Evolutionary conservation across 148 eudicot genomes (phyloP).

Genomic region (Chenopodium berlandieri): DNA sequence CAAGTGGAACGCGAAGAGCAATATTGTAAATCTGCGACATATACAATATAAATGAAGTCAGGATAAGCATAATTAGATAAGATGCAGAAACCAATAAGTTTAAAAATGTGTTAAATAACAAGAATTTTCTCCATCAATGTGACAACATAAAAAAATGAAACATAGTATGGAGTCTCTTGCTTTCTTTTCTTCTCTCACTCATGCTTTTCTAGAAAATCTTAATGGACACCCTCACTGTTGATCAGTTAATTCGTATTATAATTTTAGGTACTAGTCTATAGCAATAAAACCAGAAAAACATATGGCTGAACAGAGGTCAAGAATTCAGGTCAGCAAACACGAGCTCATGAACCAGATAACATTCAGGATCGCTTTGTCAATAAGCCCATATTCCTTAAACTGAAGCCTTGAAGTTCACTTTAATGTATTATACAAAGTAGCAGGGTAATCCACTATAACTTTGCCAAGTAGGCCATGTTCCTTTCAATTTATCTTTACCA

Average conservation of each 20-base stretch:
- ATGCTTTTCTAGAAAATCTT: neutral
- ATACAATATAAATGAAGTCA: constrained; percentile 6
- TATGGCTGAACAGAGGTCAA: neutral
- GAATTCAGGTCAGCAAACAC: neutral
- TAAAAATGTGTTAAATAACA: neutral
- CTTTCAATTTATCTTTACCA: neutral
- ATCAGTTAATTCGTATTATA: neutral
- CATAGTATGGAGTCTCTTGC: neutral
- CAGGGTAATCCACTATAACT: neutral
- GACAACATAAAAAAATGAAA: neutral
- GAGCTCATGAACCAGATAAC: neutral
- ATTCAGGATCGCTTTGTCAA: neutral
- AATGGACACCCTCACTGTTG: neutral
- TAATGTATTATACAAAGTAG: neutral
- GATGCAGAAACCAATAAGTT: neutral
- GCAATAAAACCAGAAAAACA: neutral
- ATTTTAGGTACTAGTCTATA: neutral
- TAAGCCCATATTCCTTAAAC: no score
- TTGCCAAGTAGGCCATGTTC: neutral
- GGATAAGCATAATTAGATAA: neutral
- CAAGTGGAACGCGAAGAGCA: constrained; percentile 42
- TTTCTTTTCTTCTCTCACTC: neutral
- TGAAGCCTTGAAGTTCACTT: no score
- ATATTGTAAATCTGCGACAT: constrained; percentile 57
- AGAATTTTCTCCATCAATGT: neutral